Base-by-base conservation (phyloP, 192 early-diverging fungal species). In the Tieghemiomyces parasiticus region DNA sequence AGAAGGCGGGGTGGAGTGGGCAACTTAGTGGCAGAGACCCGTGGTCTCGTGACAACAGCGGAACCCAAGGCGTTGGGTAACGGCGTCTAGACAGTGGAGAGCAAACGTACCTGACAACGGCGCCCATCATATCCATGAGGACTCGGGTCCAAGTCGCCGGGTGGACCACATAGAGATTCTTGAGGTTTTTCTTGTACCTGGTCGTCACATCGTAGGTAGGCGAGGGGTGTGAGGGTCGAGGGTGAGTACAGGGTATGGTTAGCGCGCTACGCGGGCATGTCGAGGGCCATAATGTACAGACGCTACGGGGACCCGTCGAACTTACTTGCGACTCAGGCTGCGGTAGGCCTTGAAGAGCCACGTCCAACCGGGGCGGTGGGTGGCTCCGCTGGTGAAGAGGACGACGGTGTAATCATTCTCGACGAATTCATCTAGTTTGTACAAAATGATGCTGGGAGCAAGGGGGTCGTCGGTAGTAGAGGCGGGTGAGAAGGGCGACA, bases 171-270 rank as follows among this genome's bases (percentile, higher is more conserved):
- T 88, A 89, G 14, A 97, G 72, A 22, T 79, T 79, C 70, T 94
- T 95, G 38, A 97, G 71, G 70, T 97, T 95, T 73, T 97, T 97
- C 60, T 92, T 91, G 75, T 87, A 84, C 51, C 81, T 78, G 59
- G 25, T 35, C 28, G 62, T 59, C 58, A 59, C 47, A n/a, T n/a
- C n/a, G n/a, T n/a, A n/a, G n/a, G n/a, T n/a, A n/a, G n/a, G n/a
- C n/a, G n/a, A n/a, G n/a, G n/a, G n/a, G n/a, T n/a, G n/a, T n/a
- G n/a, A n/a, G n/a, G n/a, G n/a, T n/a, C n/a, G n/a, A n/a, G n/a
- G n/a, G n/a, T n/a, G n/a, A n/a, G n/a, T n/a, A n/a, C n/a, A n/a
- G n/a, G n/a, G n/a, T n/a, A n/a, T n/a, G n/a, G n/a, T n/a, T n/a
- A n/a, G n/a, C n/a, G n/a, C n/a, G n/a, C n/a, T n/a, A n/a, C n/a